phyloP scores from a whole-genome alignment of 495 filamentous ascomycete species.

The Physcia stellaris region DNA sequence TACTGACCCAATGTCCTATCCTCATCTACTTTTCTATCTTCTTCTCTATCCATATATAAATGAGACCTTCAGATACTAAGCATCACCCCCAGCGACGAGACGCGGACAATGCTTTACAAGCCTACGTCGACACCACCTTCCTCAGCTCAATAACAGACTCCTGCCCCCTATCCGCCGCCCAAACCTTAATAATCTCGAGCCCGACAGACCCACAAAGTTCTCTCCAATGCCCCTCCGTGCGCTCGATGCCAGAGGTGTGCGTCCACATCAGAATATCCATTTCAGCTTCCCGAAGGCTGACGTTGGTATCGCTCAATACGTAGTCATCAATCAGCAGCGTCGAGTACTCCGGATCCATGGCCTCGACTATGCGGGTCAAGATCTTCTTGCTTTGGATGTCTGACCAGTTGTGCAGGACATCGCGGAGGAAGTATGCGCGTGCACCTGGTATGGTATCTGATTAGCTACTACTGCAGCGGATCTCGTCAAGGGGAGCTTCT shows the following conservation, averaged over 20 bases:
- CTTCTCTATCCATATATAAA: no score
- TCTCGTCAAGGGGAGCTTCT: no score
- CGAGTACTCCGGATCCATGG: conserved; percentile 31
- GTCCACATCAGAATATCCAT: conserved; percentile 28
- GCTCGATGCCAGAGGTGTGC: conserved; percentile 17
- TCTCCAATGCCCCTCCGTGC: conserved; percentile 24
- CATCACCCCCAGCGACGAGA: no score
- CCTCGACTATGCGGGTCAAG: conserved; percentile 22
- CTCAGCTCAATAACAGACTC: conserved; percentile 29
- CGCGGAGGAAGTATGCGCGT: conserved; percentile 30
- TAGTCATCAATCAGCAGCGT: conserved; percentile 29
- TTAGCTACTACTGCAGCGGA: no score
- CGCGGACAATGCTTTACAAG: no score
- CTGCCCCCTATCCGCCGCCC: conserved; percentile 18
- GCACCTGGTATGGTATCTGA: conserved; percentile 25
- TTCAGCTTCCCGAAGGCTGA: conserved; percentile 15
- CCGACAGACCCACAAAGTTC: conserved; percentile 20
- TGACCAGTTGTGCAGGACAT: conserved; percentile 29
- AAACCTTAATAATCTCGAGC: conserved; percentile 21
- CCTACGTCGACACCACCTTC: no score
- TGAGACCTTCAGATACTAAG: no score
- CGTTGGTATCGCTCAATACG: conserved; percentile 27
- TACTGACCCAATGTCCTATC: no score
- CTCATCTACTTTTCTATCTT: no score
- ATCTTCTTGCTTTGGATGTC: conserved; percentile 19